Conservation (phyloP, 2,329 filamentous ascomycete genomes). For the Coleophoma cylindrospora region DNA sequence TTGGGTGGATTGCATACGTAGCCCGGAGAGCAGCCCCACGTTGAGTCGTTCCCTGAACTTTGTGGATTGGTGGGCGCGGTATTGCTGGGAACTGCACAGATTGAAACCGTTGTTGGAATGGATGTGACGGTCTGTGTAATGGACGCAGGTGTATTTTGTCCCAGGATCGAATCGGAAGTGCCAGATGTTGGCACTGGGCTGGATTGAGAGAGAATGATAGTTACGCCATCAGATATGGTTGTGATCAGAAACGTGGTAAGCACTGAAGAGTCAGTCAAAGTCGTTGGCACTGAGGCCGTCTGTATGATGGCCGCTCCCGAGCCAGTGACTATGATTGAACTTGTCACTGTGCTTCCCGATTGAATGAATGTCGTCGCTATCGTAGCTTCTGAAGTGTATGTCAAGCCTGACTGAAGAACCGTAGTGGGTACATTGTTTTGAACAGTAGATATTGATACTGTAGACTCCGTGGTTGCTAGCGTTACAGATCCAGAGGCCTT, state of each 20-base stretch:
- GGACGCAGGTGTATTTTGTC: too few relatives aligned
- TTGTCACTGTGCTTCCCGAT: slow-evolving; percentile 3
- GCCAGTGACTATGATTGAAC: neutral
- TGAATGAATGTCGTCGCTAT: neutral
- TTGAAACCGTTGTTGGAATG: neutral
- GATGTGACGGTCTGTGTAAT: neutral
- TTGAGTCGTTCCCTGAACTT: slow-evolving; percentile 20
- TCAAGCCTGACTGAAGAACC: neutral
- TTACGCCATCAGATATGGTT: too few relatives aligned
- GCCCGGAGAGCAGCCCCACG: slow-evolving; percentile 38
- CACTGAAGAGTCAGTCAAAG: slow-evolving; percentile 2
- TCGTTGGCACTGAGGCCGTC: slow-evolving; percentile 3
- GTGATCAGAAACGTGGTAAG: neutral
- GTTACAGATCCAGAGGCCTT: too few relatives aligned
- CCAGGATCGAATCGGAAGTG: too few relatives aligned
- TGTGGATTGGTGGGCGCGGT: slow-evolving; percentile 18
- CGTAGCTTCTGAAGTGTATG: neutral
- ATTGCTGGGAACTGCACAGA: slow-evolving; percentile 11
- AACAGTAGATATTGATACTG: neutral
- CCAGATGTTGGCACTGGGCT: too few relatives aligned
- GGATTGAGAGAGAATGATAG: too few relatives aligned
- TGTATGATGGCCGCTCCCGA: slow-evolving; percentile 1
- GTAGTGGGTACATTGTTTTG: neutral
- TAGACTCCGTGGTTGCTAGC: neutral
- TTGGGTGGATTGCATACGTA: slow-evolving; percentile 33